A percentile compares a stretch with the other conserved stretches of the same genome.
Conservation (phyloP, 1,139 yeast genomes). For the Taphrina communis region DNA sequence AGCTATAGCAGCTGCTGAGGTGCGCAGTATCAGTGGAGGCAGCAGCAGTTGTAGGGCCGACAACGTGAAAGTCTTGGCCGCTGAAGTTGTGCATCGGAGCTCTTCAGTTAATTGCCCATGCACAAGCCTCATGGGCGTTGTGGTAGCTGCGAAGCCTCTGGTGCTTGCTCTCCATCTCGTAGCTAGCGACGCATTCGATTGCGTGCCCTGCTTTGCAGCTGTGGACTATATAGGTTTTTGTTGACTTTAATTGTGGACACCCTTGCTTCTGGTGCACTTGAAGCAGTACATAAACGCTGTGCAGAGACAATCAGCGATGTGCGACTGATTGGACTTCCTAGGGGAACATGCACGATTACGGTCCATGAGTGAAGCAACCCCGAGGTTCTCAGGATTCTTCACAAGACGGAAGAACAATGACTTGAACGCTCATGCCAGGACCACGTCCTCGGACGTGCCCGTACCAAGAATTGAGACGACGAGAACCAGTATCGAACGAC, state of each 20-base stretch:
- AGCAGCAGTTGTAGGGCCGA: not conserved
- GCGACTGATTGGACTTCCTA: slow-evolving; percentile 1
- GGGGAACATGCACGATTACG: slow-evolving; percentile 3
- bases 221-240: not conserved
- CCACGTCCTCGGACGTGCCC: slow-evolving; percentile 1
- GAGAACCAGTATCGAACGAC: slow-evolving; percentile 15
- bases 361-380: slow-evolving; percentile 20
- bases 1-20: no score
- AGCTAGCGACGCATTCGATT: not conserved
- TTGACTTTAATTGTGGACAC: no score
- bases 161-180: not conserved
- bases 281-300: not conserved
- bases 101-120: not conserved
- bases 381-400: slow-evolving; percentile 28
- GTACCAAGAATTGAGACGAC: slow-evolving; percentile 9
- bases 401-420: slow-evolving; percentile 19
- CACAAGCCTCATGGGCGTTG: slow-evolving; percentile 16
- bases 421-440: not conserved
- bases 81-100: not conserved
- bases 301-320: not conserved
- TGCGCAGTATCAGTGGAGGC: no score
- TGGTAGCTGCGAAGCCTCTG: not conserved
- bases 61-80: not conserved
- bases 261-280: not conserved
- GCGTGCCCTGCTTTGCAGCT: not conserved